phyloP scores from a whole-genome alignment of 805 yeast genomes.

The Saturnispora serradocipensis region DNA sequence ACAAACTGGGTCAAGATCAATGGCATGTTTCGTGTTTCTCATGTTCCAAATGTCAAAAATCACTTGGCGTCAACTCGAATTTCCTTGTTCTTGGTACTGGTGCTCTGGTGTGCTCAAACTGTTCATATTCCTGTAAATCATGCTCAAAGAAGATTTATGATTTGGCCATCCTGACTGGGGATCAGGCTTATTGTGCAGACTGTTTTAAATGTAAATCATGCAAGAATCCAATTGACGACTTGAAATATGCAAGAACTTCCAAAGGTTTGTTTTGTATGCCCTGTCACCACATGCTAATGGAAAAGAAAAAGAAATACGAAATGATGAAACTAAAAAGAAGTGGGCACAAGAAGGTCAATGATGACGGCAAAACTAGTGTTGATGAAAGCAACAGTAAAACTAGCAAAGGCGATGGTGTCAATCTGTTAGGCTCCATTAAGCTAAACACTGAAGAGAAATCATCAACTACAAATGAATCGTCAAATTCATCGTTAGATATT shows the following conservation, averaged over 20 bases:
- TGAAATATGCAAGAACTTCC: slow-evolving; percentile 85
- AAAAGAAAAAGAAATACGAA: slow-evolving; percentile 61
- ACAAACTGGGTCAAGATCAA: slow-evolving; percentile 85
- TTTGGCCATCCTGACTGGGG: slow-evolving; percentile 88
- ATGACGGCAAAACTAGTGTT: neutral
- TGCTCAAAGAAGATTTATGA: slow-evolving; percentile 86
- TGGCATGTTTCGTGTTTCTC: slow-evolving; percentile 94
- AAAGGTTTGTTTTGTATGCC: slow-evolving; percentile 89
- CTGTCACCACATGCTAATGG: slow-evolving; percentile 79
- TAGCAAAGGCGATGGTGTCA: neutral
- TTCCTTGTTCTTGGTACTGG: slow-evolving; percentile 92
- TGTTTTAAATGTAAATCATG: slow-evolving; percentile 91
- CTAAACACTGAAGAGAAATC: neutral
- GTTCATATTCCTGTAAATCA: slow-evolving; percentile 83
- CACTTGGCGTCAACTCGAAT: slow-evolving; percentile 79
- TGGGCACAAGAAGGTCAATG: slow-evolving; percentile 2
- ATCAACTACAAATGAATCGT: neutral
- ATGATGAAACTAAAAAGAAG: slow-evolving; percentile 29
- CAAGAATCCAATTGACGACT: slow-evolving; percentile 73
- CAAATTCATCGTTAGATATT: neutral
- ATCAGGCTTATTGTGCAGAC: slow-evolving; percentile 84
- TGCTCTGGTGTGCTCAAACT: slow-evolving; percentile 76
- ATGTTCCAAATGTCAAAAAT: slow-evolving; percentile 74
- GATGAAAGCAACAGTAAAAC: neutral
- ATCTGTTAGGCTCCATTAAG: neutral